Evolutionary conservation across 768 basidiomycete species (phyloP).

Genomic region (Nidularia sp.): DNA sequence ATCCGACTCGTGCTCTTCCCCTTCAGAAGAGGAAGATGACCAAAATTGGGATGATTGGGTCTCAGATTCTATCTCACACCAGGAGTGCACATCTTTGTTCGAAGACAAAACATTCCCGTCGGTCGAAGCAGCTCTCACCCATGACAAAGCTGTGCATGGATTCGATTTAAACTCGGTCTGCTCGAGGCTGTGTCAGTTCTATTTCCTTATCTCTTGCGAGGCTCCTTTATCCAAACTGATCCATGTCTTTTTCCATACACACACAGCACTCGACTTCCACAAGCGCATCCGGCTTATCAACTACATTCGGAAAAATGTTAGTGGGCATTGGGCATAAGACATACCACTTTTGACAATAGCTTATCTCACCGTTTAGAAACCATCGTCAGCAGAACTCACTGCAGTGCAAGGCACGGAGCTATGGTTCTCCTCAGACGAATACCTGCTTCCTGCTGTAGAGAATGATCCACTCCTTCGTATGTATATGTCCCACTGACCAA

Average conservation of each 20-base stretch:
- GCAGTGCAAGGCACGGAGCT: conserved; percentile 52
- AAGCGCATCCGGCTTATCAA: conserved; percentile 81
- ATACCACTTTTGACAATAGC: not conserved
- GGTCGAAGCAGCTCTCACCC: conserved; percentile 50
- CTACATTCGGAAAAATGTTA: conserved; percentile 75
- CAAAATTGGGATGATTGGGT: conserved; percentile 80
- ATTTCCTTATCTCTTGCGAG: not conserved
- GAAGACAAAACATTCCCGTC: conserved; percentile 60
- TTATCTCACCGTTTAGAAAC: conserved; percentile 39
- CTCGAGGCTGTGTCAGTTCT: conserved; percentile 48
- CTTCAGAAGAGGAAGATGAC: conserved; percentile 43
- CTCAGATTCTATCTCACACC: conserved; percentile 55
- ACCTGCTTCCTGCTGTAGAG: conserved; percentile 76
- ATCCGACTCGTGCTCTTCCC: conserved; percentile 21
- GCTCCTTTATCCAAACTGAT: no score
- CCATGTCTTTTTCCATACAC: no score
- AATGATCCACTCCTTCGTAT: conserved; percentile 89
- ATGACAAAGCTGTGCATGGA: conserved; percentile 57
- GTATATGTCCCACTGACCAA: conserved; percentile 19
- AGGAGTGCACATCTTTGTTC: conserved; percentile 70
- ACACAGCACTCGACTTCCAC: conserved; percentile 71
- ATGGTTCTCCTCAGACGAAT: conserved; percentile 71
- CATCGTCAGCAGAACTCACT: conserved; percentile 37
- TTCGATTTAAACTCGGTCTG: conserved; percentile 59
- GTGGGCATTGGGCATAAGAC: conserved; percentile 1